Evolutionary conservation across 2,329 filamentous ascomycete genomes (phyloP).

Genomic region (Penicillium paneum): DNA sequence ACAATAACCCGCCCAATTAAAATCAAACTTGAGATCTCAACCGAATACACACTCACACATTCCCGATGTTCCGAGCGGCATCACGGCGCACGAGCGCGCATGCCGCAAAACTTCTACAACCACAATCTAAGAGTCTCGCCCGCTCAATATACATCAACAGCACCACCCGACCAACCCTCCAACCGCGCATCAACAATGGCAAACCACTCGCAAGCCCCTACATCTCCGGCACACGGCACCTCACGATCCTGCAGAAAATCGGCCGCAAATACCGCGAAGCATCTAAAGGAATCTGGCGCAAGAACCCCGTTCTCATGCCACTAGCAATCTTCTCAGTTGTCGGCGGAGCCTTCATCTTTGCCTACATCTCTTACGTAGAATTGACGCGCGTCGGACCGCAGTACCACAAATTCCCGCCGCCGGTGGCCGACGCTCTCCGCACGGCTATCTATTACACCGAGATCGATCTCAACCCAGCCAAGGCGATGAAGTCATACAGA

Average conservation of each 20-base stretch:
- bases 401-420: slow-evolving; percentile 44
- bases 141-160: slow-evolving; percentile 23
- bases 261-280: slow-evolving; percentile 36
- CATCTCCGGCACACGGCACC: slow-evolving; percentile 18
- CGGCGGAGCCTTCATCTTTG: slow-evolving; percentile 34
- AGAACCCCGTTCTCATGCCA: slow-evolving; percentile 43
- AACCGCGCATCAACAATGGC: slow-evolving; percentile 2
- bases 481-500: slow-evolving; percentile 79
- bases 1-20: neutral
- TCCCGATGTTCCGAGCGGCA: slow-evolving; percentile 27
- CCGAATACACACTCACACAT: neutral
- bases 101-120: slow-evolving; percentile 17
- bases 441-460: slow-evolving; percentile 85
- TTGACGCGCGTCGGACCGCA: slow-evolving; percentile 41
- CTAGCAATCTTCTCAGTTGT: slow-evolving; percentile 41
- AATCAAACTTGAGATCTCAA: neutral
- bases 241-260: slow-evolving; percentile 31
- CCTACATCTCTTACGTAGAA: slow-evolving; percentile 45
- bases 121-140: slow-evolving; percentile 15
- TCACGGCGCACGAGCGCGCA: slow-evolving; percentile 31
- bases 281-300: slow-evolving; percentile 41
- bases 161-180: slow-evolving; percentile 14
- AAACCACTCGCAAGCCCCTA: neutral
- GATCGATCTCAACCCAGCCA: slow-evolving; percentile 67
- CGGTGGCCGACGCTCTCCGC: slow-evolving; percentile 62